Evolutionary conservation across 1,139 yeast genomes (phyloP).

Genomic region (Yamadazyma diospyri): DNA sequence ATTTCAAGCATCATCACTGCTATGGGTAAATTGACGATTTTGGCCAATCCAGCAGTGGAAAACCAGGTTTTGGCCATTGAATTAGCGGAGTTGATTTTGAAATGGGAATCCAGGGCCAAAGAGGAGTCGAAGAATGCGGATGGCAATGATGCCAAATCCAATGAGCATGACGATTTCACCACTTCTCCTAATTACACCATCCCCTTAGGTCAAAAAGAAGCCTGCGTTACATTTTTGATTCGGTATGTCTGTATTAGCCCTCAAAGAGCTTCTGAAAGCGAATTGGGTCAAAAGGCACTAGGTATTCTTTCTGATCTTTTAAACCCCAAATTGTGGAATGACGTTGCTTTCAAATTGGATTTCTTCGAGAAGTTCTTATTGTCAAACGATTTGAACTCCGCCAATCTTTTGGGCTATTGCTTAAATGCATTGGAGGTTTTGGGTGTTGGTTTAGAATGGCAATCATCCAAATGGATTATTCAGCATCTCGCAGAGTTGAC

Average conservation of each 20-base stretch:
- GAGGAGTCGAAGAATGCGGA: constrained; percentile 14
- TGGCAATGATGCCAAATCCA: constrained; percentile 11
- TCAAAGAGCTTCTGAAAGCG: constrained; percentile 80
- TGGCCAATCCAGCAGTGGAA: constrained; percentile 77
- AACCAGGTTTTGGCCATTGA: constrained; percentile 86
- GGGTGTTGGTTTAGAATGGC: constrained; percentile 80
- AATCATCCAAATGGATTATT: constrained; percentile 71
- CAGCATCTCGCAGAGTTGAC: constrained; percentile 67
- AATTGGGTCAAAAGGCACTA: constrained; percentile 76
- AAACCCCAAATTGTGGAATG: constrained; percentile 78
- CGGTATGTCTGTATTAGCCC: constrained; percentile 86
- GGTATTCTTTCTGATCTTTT: constrained; percentile 70
- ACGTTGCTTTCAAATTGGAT: constrained; percentile 75
- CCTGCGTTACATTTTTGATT: constrained; percentile 86
- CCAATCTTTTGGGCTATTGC: constrained; percentile 66
- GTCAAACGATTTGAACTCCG: constrained; percentile 69
- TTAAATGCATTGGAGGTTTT: constrained; percentile 89
- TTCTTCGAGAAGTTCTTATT: constrained; percentile 85
- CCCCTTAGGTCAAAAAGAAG: constrained; percentile 81
- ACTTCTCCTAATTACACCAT: constrained; percentile 51
- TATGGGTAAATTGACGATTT: constrained; percentile 85
- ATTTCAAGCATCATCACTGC: constrained; percentile 89
- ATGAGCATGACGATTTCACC: constrained; percentile 27
- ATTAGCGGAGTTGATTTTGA: constrained; percentile 75
- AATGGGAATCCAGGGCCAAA: constrained; percentile 71